Evolutionary conservation across 495 filamentous ascomycete species (phyloP).

Genomic region (Thozetella sp.): DNA sequence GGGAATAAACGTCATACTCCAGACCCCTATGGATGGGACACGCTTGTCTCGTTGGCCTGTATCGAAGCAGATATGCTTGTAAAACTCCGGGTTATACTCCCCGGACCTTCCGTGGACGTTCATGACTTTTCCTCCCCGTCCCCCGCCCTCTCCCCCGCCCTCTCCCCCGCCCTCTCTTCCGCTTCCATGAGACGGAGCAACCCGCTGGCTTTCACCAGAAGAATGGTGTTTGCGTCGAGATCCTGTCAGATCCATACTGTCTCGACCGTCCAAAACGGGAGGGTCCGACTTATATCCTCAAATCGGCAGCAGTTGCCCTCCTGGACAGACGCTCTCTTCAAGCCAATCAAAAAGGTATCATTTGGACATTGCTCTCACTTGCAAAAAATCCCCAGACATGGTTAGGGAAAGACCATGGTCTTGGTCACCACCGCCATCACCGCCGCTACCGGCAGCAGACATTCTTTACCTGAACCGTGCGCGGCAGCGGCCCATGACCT

Average conservation of each 20-base stretch:
- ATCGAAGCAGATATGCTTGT: not conserved
- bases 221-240: not conserved
- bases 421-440: too few relatives aligned
- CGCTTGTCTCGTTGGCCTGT: not conserved
- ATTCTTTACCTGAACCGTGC: constrained; percentile 71
- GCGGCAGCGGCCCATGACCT: constrained; percentile 96
- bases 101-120: not conserved
- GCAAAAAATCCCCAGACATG: constrained; percentile 17
- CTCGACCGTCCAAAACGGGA: not conserved
- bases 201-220: not conserved
- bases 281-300: not conserved
- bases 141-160: not conserved
- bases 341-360: constrained; percentile 36
- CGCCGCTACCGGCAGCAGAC: not conserved
- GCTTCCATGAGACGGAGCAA: not conserved
- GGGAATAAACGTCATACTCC: not conserved
- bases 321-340: not conserved
- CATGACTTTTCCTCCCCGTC: not conserved
- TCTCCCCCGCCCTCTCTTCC: not conserved
- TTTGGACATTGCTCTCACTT: constrained; percentile 21
- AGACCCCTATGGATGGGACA: not conserved
- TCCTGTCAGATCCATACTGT: not conserved
- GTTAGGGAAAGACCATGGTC: constrained; percentile 6
- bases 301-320: not conserved
- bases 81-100: not conserved